phyloP scores from a whole-genome alignment of 2,329 filamentous ascomycete species.

The Aspergillus sp. region DNA sequence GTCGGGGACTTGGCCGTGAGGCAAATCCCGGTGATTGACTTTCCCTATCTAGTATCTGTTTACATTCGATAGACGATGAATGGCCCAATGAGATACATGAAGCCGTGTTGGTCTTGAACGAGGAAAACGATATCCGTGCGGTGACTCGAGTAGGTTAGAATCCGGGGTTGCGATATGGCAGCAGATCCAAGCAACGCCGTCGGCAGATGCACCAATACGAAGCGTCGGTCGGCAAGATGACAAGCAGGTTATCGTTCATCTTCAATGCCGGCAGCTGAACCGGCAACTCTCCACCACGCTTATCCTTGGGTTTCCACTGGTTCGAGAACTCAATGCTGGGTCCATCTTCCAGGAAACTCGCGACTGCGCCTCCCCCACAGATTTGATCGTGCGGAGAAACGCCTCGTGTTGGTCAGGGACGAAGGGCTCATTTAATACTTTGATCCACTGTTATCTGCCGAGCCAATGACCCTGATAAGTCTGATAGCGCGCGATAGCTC shows the following conservation, averaged over 20 bases:
- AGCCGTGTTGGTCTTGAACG: background rate
- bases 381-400: constrained; percentile 22
- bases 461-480: background rate
- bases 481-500: background rate
- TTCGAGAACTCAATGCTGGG: background rate
- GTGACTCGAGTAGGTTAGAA: background rate
- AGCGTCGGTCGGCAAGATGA: constrained; percentile 12
- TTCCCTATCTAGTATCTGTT: background rate
- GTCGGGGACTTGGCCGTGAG: background rate
- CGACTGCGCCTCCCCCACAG: constrained; percentile 22
- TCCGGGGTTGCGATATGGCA: background rate
- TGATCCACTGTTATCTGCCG: constrained; percentile 15
- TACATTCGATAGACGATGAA: background rate
- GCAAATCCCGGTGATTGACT: background rate
- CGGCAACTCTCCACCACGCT: background rate
- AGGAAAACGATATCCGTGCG: background rate
- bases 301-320: constrained; percentile 5
- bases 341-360: background rate
- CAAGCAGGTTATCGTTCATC: background rate
- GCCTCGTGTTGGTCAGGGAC: background rate
- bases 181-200: constrained; percentile 1
- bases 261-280: background rate
- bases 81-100: background rate
- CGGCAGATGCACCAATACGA: constrained; percentile 17
- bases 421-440: background rate